Evolutionary conservation across 2,329 filamentous ascomycete genomes (phyloP).

Genomic region (Fusarium xyrophilum): DNA sequence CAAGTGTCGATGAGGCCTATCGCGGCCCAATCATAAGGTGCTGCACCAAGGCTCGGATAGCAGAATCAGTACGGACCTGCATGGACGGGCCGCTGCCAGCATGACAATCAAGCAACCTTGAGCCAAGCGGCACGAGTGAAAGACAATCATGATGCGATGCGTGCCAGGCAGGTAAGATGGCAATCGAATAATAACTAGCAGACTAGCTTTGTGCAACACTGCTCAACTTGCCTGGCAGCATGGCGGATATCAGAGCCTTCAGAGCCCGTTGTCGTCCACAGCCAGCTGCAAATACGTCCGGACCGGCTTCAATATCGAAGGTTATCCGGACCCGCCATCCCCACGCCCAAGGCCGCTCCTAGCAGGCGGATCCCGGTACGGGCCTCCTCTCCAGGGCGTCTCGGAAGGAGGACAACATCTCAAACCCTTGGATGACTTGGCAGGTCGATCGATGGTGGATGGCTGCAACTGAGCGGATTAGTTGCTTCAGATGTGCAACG

Average conservation of each 20-base stretch:
- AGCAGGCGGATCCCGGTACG: slow-evolving; percentile 33
- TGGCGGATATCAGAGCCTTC: slow-evolving; percentile 1
- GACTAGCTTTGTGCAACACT: not conserved
- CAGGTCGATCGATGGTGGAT: slow-evolving; percentile 23
- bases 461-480: slow-evolving; percentile 43
- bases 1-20: slow-evolving; percentile 36
- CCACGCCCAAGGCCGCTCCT: slow-evolving; percentile 26
- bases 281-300: slow-evolving; percentile 17
- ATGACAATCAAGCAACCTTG: slow-evolving; percentile 16
- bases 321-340: slow-evolving; percentile 26
- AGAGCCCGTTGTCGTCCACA: slow-evolving; percentile 2
- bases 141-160: slow-evolving; percentile 4
- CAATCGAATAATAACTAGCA: not conserved
- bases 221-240: not conserved
- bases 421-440: slow-evolving; percentile 33
- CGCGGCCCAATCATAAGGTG: slow-evolving; percentile 41
- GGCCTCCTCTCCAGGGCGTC: slow-evolving; percentile 28
- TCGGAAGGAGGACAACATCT: slow-evolving; percentile 23
- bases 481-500: slow-evolving; percentile 45
- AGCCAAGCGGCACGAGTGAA: slow-evolving; percentile 24
- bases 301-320: slow-evolving; percentile 8
- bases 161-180: slow-evolving; percentile 8
- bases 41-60: slow-evolving; percentile 11
- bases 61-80: slow-evolving; percentile 33
- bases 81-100: slow-evolving; percentile 36